Base-by-base conservation (phyloP, 2,329 filamentous ascomycete species). In the Aquanectria penicillioides region DNA sequence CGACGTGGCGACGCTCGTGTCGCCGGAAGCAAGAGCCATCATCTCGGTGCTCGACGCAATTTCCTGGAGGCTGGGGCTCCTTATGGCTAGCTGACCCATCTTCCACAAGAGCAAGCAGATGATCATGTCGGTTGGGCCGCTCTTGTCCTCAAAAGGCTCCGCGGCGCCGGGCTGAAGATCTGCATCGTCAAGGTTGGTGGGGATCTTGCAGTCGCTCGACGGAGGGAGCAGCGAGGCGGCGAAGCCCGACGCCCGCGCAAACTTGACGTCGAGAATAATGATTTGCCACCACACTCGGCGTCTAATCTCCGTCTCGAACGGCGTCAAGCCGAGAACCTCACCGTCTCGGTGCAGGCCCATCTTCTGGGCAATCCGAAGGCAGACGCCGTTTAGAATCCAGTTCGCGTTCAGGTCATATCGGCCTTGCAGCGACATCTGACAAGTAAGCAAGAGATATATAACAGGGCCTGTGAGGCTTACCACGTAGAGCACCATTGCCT, bases 261-360 rank as follows among this genome's bases (percentile, higher is more conserved):
- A 62, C 34, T 25, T 58, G 33, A 44, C 40, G 29, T 31, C 63
- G 23, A 63, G 41, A 11, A 49, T 53, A 22, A 61, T 44, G 15
- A 65, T 55, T 25, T 65, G 63, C 63, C 63, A 65, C 63, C 63
- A 65, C 4, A 63, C 38, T 3, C 63, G 57, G 13, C 63, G 34
- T 15, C 63, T 51, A 34, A 63, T 62, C 26, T 65, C 63, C 13
- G 40, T 55, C 11, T 59, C 54, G 13, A 65, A 53, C 5, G 52
- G 46, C 2, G 41, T 28, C 11, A 65, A 33, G 1, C 48, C 51
- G 1, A 65, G 38, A 3, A 47, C 11, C 15, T 63, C 57, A n/a
- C 63, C 63, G 28, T 65, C 63, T 25, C 55, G 53, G 20, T 65
- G 63, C 2, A 65, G 43, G 17, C 63, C 63, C 34, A 63, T 33